Evolutionary conservation across 2,329 filamentous ascomycete genomes (phyloP), one percentile per base, ranked within the genome.

Genomic region (Ascosphaera aggregata): DNA sequence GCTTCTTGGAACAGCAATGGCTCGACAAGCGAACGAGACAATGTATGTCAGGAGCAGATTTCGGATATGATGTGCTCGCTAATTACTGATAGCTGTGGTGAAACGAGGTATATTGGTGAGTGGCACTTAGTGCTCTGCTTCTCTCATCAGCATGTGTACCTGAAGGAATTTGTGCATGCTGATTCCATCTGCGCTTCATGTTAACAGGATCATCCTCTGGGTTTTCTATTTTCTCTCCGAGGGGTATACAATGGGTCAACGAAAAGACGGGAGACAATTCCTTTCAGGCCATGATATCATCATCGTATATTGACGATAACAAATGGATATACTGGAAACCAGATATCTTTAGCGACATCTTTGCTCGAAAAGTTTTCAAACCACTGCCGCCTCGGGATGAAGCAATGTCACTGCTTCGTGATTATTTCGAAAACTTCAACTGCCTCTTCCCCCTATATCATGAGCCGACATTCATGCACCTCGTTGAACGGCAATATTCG

Each of bases 51-150:
- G 1, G 85, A 91, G 54, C 76, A 75, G 1, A 60, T 98, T 41
- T 93, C 86, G 1, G 89, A 98, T 59, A 89, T 94, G 78, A 95
- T 98, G 89, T 95, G 86, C 57, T 94, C 85, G 2, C 62, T 98
- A 22, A 86, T 98, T 22, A 95, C 89, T 1, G 95, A 93, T 53
- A 84, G 86, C 48, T 79, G 73, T 44, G 89, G 89, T 40, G 89
- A 98, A 62, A 94, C 86, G 5, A 70, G 89, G 57, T 98, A 93
- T 54, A 92, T 95, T 48, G 89, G 82, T 85, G 66, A 39, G 67
- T 42, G 17, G n/a, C 34, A 20, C 31, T 13, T 22, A 9, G 18
- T 17, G 9, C 16, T 16, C 38, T 19, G 39, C 31, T 11, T 36
- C 9, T 15, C 19, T 39, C 34, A 39, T n/a, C n/a, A n/a, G n/a